Evolutionary conservation across 2,329 filamentous ascomycete species (phyloP).

Genomic region (Allantophomopsis lycopodina): DNA sequence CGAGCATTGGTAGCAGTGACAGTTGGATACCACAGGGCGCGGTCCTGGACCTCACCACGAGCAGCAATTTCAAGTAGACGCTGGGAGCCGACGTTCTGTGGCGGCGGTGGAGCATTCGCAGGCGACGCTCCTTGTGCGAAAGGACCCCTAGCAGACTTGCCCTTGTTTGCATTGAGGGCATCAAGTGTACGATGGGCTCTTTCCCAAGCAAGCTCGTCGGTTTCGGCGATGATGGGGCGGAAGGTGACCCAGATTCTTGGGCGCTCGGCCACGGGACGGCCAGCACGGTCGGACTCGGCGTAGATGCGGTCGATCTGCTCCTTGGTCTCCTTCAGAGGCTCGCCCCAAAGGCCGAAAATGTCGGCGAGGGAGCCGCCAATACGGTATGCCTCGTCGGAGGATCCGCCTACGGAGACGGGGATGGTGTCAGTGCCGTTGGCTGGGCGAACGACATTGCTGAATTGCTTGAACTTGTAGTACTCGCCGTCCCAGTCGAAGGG

Average conservation of each 20-base stretch:
- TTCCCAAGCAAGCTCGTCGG: conserved; percentile 46
- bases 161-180: conserved; percentile 28
- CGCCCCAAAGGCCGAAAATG: conserved; percentile 51
- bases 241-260: conserved; percentile 52
- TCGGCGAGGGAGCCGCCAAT: conserved; percentile 43
- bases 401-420: conserved; percentile 44
- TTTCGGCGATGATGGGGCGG: conserved; percentile 45
- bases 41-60: conserved; percentile 42
- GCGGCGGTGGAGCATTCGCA: conserved; percentile 25
- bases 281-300: conserved; percentile 41
- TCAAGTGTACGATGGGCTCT: conserved; percentile 44
- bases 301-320: conserved; percentile 48
- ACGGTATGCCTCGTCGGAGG: conserved; percentile 43
- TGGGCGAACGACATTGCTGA: conserved; percentile 38
- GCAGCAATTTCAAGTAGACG: conserved; percentile 42
- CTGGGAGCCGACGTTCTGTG: conserved; percentile 46
- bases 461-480: conserved; percentile 45
- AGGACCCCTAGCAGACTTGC: conserved; percentile 9
- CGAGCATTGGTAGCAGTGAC: conserved; percentile 46
- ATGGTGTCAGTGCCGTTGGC: conserved; percentile 35
- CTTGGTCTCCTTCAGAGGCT: conserved; percentile 48
- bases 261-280: conserved; percentile 29
- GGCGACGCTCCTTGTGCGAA: conserved; percentile 10
- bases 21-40: conserved; percentile 48
- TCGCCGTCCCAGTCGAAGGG: conserved; percentile 48